Evolutionary conservation across 140 eudicot genomes (phyloP).

Genomic region (Anethum foeniculum): DNA sequence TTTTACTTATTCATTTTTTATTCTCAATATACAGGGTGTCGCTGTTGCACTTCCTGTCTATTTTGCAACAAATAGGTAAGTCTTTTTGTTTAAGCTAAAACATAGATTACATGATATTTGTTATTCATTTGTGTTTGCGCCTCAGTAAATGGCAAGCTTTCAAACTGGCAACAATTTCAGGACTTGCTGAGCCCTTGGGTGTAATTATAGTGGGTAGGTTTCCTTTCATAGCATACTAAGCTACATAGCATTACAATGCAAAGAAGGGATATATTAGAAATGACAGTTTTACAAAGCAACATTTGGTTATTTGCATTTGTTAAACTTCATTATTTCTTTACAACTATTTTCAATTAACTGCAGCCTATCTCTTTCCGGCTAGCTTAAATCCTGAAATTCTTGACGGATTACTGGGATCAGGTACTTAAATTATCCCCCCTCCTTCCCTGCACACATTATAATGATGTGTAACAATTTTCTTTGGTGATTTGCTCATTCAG

Average conservation of each 20-base stretch:
- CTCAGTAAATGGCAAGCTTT: slow-evolving; percentile 99
- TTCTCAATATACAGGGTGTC: slow-evolving; percentile 59
- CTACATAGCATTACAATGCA: background rate
- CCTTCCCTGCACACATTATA: background rate
- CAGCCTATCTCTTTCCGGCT: slow-evolving; percentile 93
- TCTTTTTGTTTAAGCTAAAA: background rate
- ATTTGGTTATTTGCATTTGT: background rate
- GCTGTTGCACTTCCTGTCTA: slow-evolving; percentile 99
- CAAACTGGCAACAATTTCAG: slow-evolving; percentile 94
- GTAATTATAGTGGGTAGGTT: slow-evolving; percentile 89
- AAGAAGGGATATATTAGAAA: background rate
- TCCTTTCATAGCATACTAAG: background rate
- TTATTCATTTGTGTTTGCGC: background rate
- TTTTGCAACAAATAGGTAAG: slow-evolving; percentile 92
- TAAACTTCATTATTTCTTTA: background rate
- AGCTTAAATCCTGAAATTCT: slow-evolving; percentile 89
- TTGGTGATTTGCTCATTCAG: slow-evolving; percentile 28
- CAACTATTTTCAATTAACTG: slow-evolving; percentile 18
- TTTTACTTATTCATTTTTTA: background rate
- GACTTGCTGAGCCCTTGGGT: slow-evolving; percentile 96
- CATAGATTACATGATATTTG: background rate
- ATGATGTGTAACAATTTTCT: background rate
- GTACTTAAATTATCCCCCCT: slow-evolving; percentile 16
- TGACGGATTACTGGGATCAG: slow-evolving; percentile 95
- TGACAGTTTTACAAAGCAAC: background rate